Evolutionary conservation across 331 rosid species (phyloP).

Genomic region (Malus hybrid): DNA sequence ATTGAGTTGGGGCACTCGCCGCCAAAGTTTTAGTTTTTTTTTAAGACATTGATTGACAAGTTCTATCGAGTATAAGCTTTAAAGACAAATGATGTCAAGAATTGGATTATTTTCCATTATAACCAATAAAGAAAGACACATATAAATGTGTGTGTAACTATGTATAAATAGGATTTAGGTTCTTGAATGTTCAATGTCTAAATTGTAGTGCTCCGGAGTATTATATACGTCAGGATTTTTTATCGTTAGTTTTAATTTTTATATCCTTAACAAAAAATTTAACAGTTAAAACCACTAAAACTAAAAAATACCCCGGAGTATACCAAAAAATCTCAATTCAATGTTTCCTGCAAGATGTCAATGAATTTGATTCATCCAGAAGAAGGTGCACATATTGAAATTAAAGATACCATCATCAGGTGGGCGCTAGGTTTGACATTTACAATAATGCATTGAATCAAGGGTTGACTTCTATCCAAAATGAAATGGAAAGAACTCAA

Average conservation of each 20-base stretch:
- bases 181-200: not conserved
- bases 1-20: too few species aligned
- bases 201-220: too few species aligned
- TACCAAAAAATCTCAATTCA: too few species aligned
- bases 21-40: too few species aligned
- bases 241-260: not conserved
- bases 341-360: not conserved
- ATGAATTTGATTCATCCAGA: not conserved
- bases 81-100: too few species aligned
- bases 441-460: not conserved
- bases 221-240: too few species aligned
- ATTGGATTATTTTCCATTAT: too few species aligned
- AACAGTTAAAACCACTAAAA: not conserved
- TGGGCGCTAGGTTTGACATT: conserved; percentile 8
- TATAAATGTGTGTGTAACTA: not conserved
- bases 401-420: not conserved
- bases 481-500: not conserved
- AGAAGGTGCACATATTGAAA: not conserved
- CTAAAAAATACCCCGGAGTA: too few species aligned
- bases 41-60: too few species aligned
- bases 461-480: not conserved
- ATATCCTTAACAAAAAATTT: not conserved
- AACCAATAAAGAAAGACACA: not conserved
- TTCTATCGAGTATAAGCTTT: not conserved
- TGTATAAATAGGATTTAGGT: too few species aligned